Percentiles rank a stretch among this genome's conserved stretches.
Conservation (phyloP, 2,329 filamentous ascomycete species). For the Beauveria pseudobassiana region DNA sequence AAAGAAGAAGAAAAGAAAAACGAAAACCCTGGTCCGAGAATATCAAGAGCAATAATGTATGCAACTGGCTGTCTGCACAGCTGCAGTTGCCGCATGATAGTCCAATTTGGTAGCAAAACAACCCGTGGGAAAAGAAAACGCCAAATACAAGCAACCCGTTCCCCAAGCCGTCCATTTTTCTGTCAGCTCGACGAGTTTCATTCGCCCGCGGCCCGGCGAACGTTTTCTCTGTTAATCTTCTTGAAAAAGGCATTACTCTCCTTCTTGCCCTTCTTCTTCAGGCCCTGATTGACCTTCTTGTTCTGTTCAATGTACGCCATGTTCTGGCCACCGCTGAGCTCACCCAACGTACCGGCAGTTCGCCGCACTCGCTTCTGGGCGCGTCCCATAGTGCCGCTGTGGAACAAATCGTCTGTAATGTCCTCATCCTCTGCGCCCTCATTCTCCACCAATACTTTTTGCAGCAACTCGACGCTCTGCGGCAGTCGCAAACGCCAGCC, state of each 20-base stretch:
- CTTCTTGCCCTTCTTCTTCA: conserved; percentile 32
- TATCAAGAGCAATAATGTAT: background rate
- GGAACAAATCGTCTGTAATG: conserved; percentile 39
- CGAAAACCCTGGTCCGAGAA: background rate
- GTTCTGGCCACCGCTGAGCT: conserved; percentile 83
- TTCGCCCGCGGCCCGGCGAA: conserved; percentile 26
- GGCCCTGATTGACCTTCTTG: conserved; percentile 52
- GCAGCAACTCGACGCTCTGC: conserved; percentile 77
- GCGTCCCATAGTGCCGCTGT: conserved; percentile 38
- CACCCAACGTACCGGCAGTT: conserved; percentile 77
- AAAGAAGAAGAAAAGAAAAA: background rate
- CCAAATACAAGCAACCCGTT: background rate
- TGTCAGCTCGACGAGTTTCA: conserved; percentile 8
- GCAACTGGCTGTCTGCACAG: background rate
- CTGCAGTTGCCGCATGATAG: background rate
- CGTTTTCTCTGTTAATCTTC: conserved; percentile 35
- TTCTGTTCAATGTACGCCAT: conserved; percentile 95
- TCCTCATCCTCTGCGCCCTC: conserved; percentile 69
- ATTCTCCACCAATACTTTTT: conserved; percentile 83
- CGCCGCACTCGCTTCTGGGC: conserved; percentile 57
- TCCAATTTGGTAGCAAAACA: background rate
- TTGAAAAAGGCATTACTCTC: conserved; percentile 35
- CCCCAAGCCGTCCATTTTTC: background rate
- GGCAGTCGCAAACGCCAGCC: conserved; percentile 71
- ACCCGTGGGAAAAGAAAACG: background rate